These are phyloP conservation scores for Nematocida ausubeli DNA, from an alignment of 371 early-diverging fungal species.

Conservation along the genomic window DNA sequence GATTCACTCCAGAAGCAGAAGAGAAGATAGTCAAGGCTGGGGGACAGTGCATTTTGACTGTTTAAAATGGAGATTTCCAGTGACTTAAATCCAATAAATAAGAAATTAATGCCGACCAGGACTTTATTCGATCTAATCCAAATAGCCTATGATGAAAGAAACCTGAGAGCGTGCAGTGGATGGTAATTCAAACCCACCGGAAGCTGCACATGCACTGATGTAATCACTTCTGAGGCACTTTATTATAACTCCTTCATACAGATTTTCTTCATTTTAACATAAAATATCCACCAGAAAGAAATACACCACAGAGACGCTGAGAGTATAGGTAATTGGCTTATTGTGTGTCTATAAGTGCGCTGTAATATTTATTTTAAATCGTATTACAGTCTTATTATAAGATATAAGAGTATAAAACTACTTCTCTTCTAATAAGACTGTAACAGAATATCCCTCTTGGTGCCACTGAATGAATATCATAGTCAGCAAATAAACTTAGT, in stretches of 20 bases:
- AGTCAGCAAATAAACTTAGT: no score
- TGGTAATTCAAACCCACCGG: constrained; percentile 42
- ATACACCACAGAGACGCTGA: no score
- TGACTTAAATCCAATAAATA: constrained; percentile 2
- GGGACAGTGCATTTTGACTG: constrained; percentile 73
- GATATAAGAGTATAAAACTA: no score
- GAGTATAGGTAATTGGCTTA: no score
- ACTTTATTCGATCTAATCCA: not conserved
- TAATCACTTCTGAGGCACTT: constrained; percentile 33
- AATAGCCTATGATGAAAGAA: constrained; percentile 25
- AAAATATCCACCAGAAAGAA: no score
- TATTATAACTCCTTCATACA: not conserved
- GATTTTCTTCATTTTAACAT: not conserved
- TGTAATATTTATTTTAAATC: no score
- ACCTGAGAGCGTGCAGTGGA: constrained; percentile 1
- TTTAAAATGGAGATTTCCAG: constrained; percentile 28
- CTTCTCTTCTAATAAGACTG: no score
- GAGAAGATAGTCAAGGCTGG: constrained; percentile 95
- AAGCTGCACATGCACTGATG: constrained; percentile 36
- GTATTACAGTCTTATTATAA: no score
- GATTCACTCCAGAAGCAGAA: constrained; percentile 85
- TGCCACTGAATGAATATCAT: no score
- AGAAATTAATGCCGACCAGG: not conserved
- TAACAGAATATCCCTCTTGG: no score
- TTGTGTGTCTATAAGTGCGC: no score